Conservation (phyloP, 2,329 filamentous ascomycete species). For the Pseudocercospora pini-densiflorae region DNA sequence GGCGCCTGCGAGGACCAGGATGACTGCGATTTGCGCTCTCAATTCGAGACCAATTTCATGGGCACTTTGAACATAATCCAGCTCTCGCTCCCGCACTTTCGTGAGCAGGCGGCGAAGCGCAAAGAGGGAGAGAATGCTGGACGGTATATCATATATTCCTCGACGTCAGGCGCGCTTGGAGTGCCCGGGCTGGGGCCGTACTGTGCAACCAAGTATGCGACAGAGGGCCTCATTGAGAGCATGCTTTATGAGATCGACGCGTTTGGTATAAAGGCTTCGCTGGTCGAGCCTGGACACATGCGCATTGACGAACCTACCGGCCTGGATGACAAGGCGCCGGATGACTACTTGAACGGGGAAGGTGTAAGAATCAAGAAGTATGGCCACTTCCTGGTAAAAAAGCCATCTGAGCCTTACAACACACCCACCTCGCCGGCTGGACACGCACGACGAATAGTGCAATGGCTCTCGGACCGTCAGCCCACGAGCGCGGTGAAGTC, state of each 20-base stretch:
- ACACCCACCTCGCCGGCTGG: conserved; percentile 78
- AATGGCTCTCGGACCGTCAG: conserved; percentile 92
- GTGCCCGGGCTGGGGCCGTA: conserved; percentile 93
- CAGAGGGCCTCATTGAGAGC: conserved; percentile 92
- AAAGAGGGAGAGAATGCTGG: conserved; percentile 53
- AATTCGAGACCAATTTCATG: conserved; percentile 98
- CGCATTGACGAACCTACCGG: conserved; percentile 74
- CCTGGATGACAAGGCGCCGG: conserved; percentile 36
- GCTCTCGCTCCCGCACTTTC: conserved; percentile 83
- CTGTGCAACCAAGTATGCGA: conserved; percentile 96
- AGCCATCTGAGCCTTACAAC: conserved; percentile 79
- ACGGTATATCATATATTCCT: conserved; percentile 92
- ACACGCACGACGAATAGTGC: conserved; percentile 87
- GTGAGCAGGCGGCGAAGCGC: conserved; percentile 61
- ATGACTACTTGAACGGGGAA: conserved; percentile 15
- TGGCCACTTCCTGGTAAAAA: conserved; percentile 91
- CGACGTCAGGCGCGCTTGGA: conserved; percentile 87
- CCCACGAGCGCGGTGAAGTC: conserved; percentile 92
- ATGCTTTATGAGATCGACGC: conserved; percentile 94
- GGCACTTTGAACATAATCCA: conserved; percentile 94
- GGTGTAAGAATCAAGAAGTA: conserved; percentile 68
- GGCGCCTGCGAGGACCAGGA: conserved; percentile 97
- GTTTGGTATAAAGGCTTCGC: conserved; percentile 91
- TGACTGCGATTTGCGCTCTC: conserved; percentile 89
- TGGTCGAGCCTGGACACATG: conserved; percentile 90